phyloP scores from a whole-genome alignment of 805 yeast genomes.

The Ogataea zsoltii region DNA sequence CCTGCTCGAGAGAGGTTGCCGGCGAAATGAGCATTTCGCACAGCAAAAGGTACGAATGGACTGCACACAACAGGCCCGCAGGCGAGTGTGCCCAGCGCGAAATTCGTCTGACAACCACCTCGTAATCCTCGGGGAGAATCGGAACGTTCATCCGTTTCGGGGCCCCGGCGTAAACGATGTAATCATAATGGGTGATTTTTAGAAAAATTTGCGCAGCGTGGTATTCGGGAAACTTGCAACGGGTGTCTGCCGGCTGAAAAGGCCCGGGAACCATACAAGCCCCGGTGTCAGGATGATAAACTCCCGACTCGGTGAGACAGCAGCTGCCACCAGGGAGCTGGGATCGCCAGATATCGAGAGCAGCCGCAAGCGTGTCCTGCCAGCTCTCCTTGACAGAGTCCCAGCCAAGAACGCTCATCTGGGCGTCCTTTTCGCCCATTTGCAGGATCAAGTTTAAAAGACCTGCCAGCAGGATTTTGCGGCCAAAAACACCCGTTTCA shows the following conservation, averaged over 20 bases:
- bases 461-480: conserved; percentile 62
- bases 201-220: conserved; percentile 68
- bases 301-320: conserved; percentile 19
- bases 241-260: conserved; percentile 27
- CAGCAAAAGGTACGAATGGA: conserved; percentile 57
- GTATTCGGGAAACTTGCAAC: conserved; percentile 62
- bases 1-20: conserved; percentile 27
- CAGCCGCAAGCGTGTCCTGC: conserved; percentile 63
- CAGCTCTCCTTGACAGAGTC: conserved; percentile 42
- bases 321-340: conserved; percentile 32
- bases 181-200: conserved; percentile 68
- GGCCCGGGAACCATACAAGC: conserved; percentile 10
- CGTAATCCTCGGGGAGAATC: conserved; percentile 53
- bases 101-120: conserved; percentile 46
- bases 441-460: conserved; percentile 60
- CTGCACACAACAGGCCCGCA: conserved; percentile 48
- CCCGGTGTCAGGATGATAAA: conserved; percentile 12
- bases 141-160: conserved; percentile 69
- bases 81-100: conserved; percentile 46
- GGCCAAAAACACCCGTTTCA: conserved; percentile 54
- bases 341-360: conserved; percentile 63
- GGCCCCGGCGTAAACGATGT: conserved; percentile 74
- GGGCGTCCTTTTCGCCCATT: conserved; percentile 57
- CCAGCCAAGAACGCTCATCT: conserved; percentile 42
- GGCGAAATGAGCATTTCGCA: conserved; percentile 53